Evolutionary conservation across 192 early-diverging fungal species (phyloP), one percentile per base, ranked within the genome.

Genomic region (Entomortierella parvispora): DNA sequence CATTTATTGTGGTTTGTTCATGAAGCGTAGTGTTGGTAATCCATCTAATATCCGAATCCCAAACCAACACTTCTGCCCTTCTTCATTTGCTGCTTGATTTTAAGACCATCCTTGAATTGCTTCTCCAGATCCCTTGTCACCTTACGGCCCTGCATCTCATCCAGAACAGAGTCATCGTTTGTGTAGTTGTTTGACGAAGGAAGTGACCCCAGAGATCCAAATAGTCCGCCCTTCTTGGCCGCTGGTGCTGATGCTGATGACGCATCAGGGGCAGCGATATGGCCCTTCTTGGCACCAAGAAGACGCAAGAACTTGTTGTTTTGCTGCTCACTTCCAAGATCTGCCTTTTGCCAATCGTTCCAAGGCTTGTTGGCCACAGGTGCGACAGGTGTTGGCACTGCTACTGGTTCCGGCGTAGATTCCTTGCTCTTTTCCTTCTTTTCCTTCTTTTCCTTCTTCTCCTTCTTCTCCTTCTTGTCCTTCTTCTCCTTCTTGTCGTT

Each of bases 301-400:
- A 90, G 80, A 18, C 87, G 82, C 64, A 90, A 60, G 62, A 90
- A 90, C 63, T 90, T 90, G 69, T 85, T 74, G 66, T 88, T 87
- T 25, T 86, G 81, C 34, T 75, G 80, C 15, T 80, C 76, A 52
- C 87, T 80, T 10, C 81, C 81, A 65, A 90, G 87, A 18, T 82
- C 80, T 0, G 89, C 89, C 58, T 86, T 77, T 18, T 59, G 75
- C 89, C 89, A 90, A 57, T 90, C 84, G 48, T 89, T 90, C 89
- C 89, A 90, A 18, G 83, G 57, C 51, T 79, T 61, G 23, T 62
- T 48, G 28, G 22, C n/a, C 2, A 32, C 47, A 66, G 34, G 43
- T 57, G 37, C 42, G 28, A 23, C 29, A 44, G 47, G 32, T 23
- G 70, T 40, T 26, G 65, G 51, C 31, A 53, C 26, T 12, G 57